A percentile compares a stretch with the other conserved stretches of the same genome.
These are phyloP conservation scores for Corinectria fuckeliana DNA, from an alignment of 2,329 filamentous ascomycete genomes.

Conservation along the genomic window DNA sequence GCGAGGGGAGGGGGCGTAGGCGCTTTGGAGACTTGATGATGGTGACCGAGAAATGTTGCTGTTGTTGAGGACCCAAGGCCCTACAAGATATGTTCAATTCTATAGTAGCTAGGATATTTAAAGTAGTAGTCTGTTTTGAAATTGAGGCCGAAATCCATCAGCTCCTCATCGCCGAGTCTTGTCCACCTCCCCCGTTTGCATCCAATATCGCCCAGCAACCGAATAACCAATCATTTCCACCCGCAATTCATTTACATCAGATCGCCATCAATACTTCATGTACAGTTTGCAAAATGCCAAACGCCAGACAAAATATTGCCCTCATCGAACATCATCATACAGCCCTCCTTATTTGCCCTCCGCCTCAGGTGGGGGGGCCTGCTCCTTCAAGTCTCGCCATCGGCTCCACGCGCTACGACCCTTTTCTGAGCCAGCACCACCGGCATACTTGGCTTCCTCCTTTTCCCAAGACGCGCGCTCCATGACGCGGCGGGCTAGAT, in stretches of 20 bases:
- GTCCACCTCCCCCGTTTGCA: background rate
- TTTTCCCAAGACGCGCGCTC: conserved; percentile 75
- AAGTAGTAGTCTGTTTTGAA: background rate
- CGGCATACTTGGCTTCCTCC: conserved; percentile 69
- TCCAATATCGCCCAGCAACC: background rate
- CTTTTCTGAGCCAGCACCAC: conserved; percentile 63
- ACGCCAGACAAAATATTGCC: conserved; percentile 1
- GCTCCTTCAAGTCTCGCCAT: conserved; percentile 42
- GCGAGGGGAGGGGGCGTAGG: conserved; percentile 3
- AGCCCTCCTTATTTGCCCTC: background rate
- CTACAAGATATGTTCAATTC: conserved; percentile 20
- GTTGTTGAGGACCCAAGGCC: conserved; percentile 23
- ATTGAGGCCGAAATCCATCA: conserved; percentile 10
- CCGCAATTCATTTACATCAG: background rate
- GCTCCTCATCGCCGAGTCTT: background rate
- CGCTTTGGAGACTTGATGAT: conserved; percentile 4
- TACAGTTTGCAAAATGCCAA: background rate
- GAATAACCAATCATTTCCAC: background rate
- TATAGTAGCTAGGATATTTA: background rate
- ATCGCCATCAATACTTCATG: background rate
- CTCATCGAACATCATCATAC: background rate
- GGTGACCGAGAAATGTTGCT: conserved; percentile 16
- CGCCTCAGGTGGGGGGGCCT: background rate
- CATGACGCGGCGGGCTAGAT: conserved; percentile 64
- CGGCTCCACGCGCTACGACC: conserved; percentile 46